These are phyloP conservation scores for Amanita pallidorosea DNA, from an alignment of 768 basidiomycete species.

Conservation along the genomic window DNA sequence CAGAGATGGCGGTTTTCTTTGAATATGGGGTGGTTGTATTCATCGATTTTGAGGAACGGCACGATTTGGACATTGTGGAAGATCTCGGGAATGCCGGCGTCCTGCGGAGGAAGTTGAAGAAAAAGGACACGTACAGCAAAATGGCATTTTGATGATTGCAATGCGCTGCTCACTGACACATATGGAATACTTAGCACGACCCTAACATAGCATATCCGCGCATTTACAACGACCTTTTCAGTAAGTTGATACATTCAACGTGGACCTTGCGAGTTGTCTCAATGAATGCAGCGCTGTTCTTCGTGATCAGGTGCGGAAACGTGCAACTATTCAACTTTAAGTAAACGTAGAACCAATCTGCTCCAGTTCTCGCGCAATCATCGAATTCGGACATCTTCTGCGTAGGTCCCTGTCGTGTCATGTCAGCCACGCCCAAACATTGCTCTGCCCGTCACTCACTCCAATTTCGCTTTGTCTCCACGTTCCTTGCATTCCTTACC, in stretches of 20 bases:
- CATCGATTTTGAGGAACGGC: conserved; percentile 71
- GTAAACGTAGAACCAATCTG: conserved; percentile 43
- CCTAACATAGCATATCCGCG: conserved; percentile 75
- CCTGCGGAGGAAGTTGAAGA: conserved; percentile 51
- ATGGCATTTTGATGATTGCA: conserved; percentile 54
- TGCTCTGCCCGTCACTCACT: conserved; percentile 38
- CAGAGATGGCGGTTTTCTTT: conserved; percentile 56
- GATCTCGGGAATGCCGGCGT: conserved; percentile 69
- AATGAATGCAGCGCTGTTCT: conserved; percentile 54
- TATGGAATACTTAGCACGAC: conserved; percentile 55
- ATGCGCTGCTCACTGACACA: not conserved
- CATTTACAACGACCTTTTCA: conserved; percentile 95
- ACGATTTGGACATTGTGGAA: conserved; percentile 78
- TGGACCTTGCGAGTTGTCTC: not conserved
- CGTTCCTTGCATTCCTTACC: conserved; percentile 86
- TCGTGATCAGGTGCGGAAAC: no score
- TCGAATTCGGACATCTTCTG: conserved; percentile 66
- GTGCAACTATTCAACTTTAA: no score
- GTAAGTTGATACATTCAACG: conserved; percentile 34
- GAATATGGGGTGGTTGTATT: conserved; percentile 92
- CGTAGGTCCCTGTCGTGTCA: conserved; percentile 46
- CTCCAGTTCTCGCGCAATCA: conserved; percentile 73
- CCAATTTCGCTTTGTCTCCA: conserved; percentile 72
- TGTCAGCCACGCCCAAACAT: conserved; percentile 1
- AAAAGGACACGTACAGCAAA: no score